A percentile compares a stretch with the other conserved stretches of the same genome.
Conservation (phyloP, 306 rosid genomes). For the Prunus campanulata region DNA sequence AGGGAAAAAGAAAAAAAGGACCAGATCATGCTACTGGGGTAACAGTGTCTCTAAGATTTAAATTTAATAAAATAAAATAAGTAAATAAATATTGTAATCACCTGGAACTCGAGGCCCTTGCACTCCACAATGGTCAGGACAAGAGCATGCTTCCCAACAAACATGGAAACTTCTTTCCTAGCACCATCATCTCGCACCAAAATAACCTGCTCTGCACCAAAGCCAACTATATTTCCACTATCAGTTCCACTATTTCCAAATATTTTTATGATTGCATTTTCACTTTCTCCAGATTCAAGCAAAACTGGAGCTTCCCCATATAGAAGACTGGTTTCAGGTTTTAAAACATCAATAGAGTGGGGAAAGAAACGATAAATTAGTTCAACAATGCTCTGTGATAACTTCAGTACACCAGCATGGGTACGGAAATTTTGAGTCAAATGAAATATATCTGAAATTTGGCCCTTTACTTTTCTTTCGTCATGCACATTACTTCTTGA, state of each 20-base stretch:
- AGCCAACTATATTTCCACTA: constrained; percentile 53
- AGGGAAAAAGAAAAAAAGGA: not conserved
- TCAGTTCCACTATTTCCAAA: constrained; percentile 52
- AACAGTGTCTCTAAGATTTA: no score
- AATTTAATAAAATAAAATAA: not conserved
- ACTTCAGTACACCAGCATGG: constrained; percentile 63
- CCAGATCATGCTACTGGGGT: not conserved
- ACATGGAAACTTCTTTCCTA: constrained; percentile 36
- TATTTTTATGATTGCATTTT: constrained; percentile 62
- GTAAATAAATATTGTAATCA: constrained; percentile 2
- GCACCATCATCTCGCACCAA: constrained; percentile 68
- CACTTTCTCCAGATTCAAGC: constrained; percentile 46
- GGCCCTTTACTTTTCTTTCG: constrained; percentile 41
- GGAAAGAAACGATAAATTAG: constrained; percentile 74
- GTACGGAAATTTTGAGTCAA: constrained; percentile 74
- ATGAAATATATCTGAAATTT: constrained; percentile 42
- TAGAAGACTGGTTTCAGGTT: constrained; percentile 73
- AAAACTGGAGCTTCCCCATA: constrained; percentile 65
- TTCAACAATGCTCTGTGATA: constrained; percentile 66
- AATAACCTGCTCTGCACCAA: constrained; percentile 83
- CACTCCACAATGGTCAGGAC: constrained; percentile 71
- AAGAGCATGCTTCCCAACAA: constrained; percentile 75
- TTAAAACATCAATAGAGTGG: constrained; percentile 49
- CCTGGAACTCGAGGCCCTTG: constrained; percentile 95
- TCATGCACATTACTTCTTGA: constrained; percentile 18